Evolutionary conservation across 2,329 filamentous ascomycete genomes (phyloP), one percentile per base, ranked within the genome.

Genomic region (Trichocomaceae sp.): DNA sequence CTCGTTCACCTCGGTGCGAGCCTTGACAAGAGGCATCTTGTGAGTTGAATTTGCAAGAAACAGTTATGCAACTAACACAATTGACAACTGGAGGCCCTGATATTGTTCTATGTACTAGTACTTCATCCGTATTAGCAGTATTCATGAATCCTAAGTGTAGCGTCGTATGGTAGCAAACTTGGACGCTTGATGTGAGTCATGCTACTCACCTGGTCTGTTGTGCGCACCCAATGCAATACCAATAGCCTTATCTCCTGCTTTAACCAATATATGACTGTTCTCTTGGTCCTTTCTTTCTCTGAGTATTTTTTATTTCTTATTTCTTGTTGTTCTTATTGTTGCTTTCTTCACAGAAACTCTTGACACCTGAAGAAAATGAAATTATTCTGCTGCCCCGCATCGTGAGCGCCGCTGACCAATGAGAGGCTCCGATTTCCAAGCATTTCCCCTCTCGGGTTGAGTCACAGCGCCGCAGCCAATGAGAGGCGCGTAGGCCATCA

Each of bases 1-100:
- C 68, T 76, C 72, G 60, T 69, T 75, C 58, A 71, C 63, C 57
- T 75, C 72, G 26, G 65, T 64, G 39, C 67, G 66, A 50, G 60
- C 46, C 35, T 69, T 72, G 54, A 72, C 65, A 47, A 73, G 66
- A 65, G 72, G 72, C 73, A 75, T 75, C 55, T 57, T 64, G 64
- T 35, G 19, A 22, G 6, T 17, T 5, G 7, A 8, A 29, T 35
- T 8, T 35, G 31, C 5, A 13, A 35, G 13, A 35, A 13, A 13
- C 3, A 15, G 13, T 15, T 35, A 15, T 35, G 26, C 12, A 15
- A 13, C 13, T 8, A 20, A 46, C 29, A 15, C 12, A 47, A 7
- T n/a, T 47, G n/a, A 19, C 12, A 15, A 31, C 13, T 19, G 2
- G 39, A 22, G 9, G 19, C 6, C 17, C 9, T 13, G 12, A 42